Conservation (phyloP, 345 rosid genomes). For the Dipteronia dyeriana region DNA sequence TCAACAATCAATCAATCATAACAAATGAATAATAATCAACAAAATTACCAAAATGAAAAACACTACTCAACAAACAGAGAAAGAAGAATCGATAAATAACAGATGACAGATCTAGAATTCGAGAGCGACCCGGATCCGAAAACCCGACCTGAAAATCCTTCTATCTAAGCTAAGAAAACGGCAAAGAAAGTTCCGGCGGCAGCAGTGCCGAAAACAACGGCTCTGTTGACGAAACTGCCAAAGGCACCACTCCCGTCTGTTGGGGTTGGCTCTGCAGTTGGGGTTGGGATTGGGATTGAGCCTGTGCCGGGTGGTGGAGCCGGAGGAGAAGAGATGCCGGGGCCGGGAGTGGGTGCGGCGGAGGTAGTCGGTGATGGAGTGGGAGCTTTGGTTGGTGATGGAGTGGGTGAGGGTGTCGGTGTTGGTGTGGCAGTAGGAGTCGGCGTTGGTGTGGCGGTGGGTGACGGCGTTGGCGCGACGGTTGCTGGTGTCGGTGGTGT, state of each 20-base stretch:
- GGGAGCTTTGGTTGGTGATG: conserved; percentile 34
- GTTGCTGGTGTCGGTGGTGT: conserved; percentile 38
- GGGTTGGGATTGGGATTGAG: neutral
- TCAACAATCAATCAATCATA: neutral
- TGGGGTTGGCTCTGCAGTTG: conserved; percentile 22
- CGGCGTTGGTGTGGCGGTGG: conserved; percentile 33
- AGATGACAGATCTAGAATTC: conserved; percentile 23
- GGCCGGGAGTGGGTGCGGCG: conserved; percentile 29
- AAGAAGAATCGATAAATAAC: conserved; percentile 5
- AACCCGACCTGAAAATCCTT: neutral
- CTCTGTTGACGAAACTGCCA: conserved; percentile 34
- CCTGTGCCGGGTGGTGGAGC: conserved; percentile 22
- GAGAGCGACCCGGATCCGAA: neutral
- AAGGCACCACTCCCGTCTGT: conserved; percentile 40
- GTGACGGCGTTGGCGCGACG: conserved; percentile 28
- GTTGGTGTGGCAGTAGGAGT: conserved; percentile 19
- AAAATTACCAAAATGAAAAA: conserved; percentile 5
- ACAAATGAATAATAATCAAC: conserved; percentile 26
- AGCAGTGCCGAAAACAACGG: conserved; percentile 38
- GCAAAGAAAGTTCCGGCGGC: conserved; percentile 54
- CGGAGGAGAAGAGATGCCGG: conserved; percentile 17
- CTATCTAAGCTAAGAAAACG: conserved; percentile 52
- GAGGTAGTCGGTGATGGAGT: conserved; percentile 36
- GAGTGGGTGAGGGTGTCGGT: conserved; percentile 21
- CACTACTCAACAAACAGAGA: conserved; percentile 20